Evolutionary conservation across 2,329 filamentous ascomycete species (phyloP).

Genomic region (Aspergillus luchuensis): DNA sequence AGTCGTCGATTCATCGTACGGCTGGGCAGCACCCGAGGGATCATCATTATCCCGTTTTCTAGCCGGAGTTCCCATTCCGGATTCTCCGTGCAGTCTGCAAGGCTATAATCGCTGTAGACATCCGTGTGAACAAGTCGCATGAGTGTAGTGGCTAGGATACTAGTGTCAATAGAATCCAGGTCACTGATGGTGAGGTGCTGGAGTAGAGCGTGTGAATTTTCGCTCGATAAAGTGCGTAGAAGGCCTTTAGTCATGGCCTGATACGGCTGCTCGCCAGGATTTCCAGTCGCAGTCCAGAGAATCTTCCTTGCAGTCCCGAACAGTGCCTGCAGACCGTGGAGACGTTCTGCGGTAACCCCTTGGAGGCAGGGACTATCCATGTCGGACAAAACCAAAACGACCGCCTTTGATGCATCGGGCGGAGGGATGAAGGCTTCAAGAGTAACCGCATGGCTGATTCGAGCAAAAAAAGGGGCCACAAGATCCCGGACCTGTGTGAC

Average conservation of each 20-base stretch:
- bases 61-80: slow-evolving; percentile 3
- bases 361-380: not conserved
- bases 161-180: not conserved
- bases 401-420: not conserved
- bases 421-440: not conserved
- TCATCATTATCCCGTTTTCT: slow-evolving; percentile 1
- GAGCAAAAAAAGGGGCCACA: not conserved
- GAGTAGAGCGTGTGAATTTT: slow-evolving; percentile 1
- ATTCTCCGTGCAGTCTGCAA: not conserved
- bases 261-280: no score
- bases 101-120: not conserved
- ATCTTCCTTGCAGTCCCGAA: not conserved
- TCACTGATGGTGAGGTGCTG: slow-evolving; percentile 3
- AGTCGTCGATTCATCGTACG: slow-evolving; percentile 2
- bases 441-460: not conserved
- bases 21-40: not conserved
- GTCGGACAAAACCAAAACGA: slow-evolving; percentile 2
- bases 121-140: slow-evolving; percentile 4
- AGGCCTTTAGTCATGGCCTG: slow-evolving; percentile 9
- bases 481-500: not conserved
- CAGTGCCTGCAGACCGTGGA: not conserved
- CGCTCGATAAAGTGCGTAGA: not conserved
- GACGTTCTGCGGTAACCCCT: not conserved
- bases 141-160: not conserved
- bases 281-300: slow-evolving; percentile 3